Evolutionary conservation across 352 stramenopile species (phyloP), one percentile per base, ranked within the genome.

Genomic region (Thalassiosira mediterranea): DNA sequence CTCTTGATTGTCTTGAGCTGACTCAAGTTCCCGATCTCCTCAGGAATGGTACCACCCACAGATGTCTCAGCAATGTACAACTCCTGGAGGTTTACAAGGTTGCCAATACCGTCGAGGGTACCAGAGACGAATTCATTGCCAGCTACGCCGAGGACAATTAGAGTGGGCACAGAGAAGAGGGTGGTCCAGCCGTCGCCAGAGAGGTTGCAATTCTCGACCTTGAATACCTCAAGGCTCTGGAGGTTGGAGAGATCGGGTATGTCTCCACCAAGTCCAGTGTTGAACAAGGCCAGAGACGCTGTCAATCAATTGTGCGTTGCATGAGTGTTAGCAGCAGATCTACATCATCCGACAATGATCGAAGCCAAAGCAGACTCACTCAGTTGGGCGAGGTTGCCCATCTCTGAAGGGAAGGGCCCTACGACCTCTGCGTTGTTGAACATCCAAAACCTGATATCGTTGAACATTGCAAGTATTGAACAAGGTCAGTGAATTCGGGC

Each of bases 111-210:
- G 0, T 62, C 52, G 3, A 92, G 40, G 15, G 46, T 71, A 11
- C 83, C 81, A 0, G 57, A 68, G 4, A 92, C 57, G 7, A 83
- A 34, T 7, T 10, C 54, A 56, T 89, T 91, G 19, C 74, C 63
- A 25, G 54, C 58, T 3, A 89, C 38, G 13, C 72, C 62, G 4
- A 91, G 48, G 32, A 84, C 76, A 53, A 87, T 42, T 37, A 91
- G 79, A 51, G 58, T 76, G 11, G 56, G 32, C 21, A 89, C 37
- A 13, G 48, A 57, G 11, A 67, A 79, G 0, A 89, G 32, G 38
- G 42, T 73, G 13, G 10, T 40, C 17, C 72, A 81, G 11, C 84
- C 15, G 19, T 46, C 47, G 1, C 86, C 86, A 19, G 23, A 72
- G 19, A 91, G 74, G 1, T 69, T 65, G 57, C 78, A 84, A 4